Base-by-base conservation (phyloP, 306 rosid genomes). In the Acacia confusa region DNA sequence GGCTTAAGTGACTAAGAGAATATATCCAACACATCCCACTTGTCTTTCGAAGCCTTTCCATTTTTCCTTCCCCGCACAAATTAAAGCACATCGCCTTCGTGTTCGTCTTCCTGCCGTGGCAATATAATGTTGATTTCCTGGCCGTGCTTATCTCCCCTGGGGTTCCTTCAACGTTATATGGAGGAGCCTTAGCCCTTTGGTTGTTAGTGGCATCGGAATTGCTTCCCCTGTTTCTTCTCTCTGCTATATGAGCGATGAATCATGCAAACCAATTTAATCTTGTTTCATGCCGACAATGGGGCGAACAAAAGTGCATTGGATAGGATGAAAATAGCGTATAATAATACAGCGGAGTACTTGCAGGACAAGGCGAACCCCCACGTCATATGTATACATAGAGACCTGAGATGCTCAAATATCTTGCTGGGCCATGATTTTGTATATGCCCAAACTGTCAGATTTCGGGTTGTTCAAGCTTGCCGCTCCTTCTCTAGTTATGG, bases 321-420 rank as follows among this genome's bases (percentile, higher is more conserved):
- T 85, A 86, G 99, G 82, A 86, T 95, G 38, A 95, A 90, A 80
- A 82, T 95, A n/a, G n/a, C n/a, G n/a, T n/a, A n/a, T n/a, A n/a
- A n/a, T n/a, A n/a, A n/a, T n/a, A n/a, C n/a, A n/a, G n/a, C n/a
- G n/a, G n/a, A n/a, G n/a, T n/a, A n/a, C 85, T 86, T 95, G 93
- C 99, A 95, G 27, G 95, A 91, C 70, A 87, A 72, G 73, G 95
- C 95, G 9, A 84, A 88, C n/a, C n/a, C n/a, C n/a, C n/a, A n/a
- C n/a, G n/a, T n/a, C n/a, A n/a, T n/a, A n/a, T n/a, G n/a, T n/a
- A n/a, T n/a, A n/a, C n/a, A n/a, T n/a, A n/a, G 97, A 9, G 97
- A 95, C 81, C 73, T 95, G 69, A 95, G 90, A 69, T 78, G 97
- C 17, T 79, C 99, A 0, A 93, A 93, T 71, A 88, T 95, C 74